A percentile compares a stretch with the other conserved stretches of the same genome.
phyloP scores from a whole-genome alignment of 345 rosid species.

The Clausena lansium region DNA sequence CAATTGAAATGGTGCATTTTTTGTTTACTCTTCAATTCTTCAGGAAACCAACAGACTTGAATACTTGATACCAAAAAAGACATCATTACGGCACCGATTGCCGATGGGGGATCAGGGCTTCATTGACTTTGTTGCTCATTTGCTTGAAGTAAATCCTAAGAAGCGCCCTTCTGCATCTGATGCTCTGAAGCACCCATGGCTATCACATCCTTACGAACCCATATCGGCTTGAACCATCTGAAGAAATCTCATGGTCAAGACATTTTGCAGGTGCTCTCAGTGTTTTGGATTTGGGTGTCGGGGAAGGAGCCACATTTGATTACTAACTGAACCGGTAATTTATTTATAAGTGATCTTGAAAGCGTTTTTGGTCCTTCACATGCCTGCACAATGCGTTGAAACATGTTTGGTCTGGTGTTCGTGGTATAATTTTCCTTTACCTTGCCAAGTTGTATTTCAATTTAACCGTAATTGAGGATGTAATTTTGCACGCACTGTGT shows the following conservation, averaged over 20 bases:
- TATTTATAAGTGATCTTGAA: slow-evolving; percentile 14
- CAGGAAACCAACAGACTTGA: slow-evolving; percentile 89
- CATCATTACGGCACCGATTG: slow-evolving; percentile 81
- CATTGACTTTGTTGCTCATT: slow-evolving; percentile 77
- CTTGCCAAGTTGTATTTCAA: slow-evolving; percentile 33
- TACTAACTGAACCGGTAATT: slow-evolving; percentile 18
- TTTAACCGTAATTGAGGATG: slow-evolving; percentile 27
- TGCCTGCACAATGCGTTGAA: slow-evolving; percentile 26
- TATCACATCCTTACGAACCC: slow-evolving; percentile 84
- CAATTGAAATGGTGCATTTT: background rate
- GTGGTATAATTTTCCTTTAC: slow-evolving; percentile 20
- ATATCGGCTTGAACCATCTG: slow-evolving; percentile 64
- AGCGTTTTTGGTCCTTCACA: slow-evolving; percentile 12
- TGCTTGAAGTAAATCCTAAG: slow-evolving; percentile 89
- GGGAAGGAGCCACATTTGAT: slow-evolving; percentile 23
- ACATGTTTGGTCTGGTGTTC: slow-evolving; percentile 29
- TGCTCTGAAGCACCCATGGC: slow-evolving; percentile 96
- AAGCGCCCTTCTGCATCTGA: slow-evolving; percentile 86
- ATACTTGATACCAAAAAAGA: slow-evolving; percentile 84
- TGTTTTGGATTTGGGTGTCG: background rate
- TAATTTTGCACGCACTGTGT: slow-evolving; percentile 34
- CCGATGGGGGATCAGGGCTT: slow-evolving; percentile 99
- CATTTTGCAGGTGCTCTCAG: background rate
- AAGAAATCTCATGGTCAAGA: slow-evolving; percentile 12
- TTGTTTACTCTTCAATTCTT: slow-evolving; percentile 2